Evolutionary conservation across 352 stramenopile species (phyloP).

Genomic region (Phytophthora tentaculata): DNA sequence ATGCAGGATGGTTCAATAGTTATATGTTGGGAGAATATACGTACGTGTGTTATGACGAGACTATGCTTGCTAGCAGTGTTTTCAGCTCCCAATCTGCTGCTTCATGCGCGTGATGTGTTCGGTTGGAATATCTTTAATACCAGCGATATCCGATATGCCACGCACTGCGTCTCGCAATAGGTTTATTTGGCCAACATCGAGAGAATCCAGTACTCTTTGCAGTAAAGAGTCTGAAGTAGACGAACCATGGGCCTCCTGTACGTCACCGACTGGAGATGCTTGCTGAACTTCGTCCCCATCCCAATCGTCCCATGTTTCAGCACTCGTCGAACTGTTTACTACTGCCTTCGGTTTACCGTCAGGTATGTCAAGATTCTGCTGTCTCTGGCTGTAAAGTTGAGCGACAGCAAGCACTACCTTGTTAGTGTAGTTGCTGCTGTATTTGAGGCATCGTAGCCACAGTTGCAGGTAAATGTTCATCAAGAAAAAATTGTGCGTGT

Average conservation of each 20-base stretch:
- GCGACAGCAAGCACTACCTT: slow-evolving; percentile 4
- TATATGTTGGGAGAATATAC: slow-evolving; percentile 20
- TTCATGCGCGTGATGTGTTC: slow-evolving; percentile 27
- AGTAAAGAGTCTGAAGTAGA: slow-evolving; percentile 14
- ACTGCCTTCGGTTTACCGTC: slow-evolving; percentile 8
- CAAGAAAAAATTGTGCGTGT: slow-evolving; percentile 12
- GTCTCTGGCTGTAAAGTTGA: slow-evolving; percentile 26
- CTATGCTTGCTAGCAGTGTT: neutral
- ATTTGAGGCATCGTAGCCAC: slow-evolving; percentile 19
- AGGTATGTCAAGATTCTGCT: slow-evolving; percentile 1
- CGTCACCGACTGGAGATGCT: slow-evolving; percentile 10
- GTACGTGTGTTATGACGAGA: neutral
- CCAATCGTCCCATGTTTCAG: slow-evolving; percentile 49
- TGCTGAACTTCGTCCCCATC: slow-evolving; percentile 32
- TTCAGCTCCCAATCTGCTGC: slow-evolving; percentile 24
- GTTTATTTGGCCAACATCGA: slow-evolving; percentile 9
- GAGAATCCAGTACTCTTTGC: slow-evolving; percentile 11
- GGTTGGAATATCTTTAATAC: slow-evolving; percentile 1
- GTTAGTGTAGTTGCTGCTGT: neutral
- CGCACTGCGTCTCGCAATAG: slow-evolving; percentile 4
- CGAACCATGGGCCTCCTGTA: neutral
- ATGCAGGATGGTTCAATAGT: too few species aligned
- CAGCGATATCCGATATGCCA: neutral
- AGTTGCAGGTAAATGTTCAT: slow-evolving; percentile 34
- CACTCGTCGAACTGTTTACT: slow-evolving; percentile 1